Base-by-base conservation (phyloP, 306 rosid genomes). In the Pterocarpus macrocarpus region DNA sequence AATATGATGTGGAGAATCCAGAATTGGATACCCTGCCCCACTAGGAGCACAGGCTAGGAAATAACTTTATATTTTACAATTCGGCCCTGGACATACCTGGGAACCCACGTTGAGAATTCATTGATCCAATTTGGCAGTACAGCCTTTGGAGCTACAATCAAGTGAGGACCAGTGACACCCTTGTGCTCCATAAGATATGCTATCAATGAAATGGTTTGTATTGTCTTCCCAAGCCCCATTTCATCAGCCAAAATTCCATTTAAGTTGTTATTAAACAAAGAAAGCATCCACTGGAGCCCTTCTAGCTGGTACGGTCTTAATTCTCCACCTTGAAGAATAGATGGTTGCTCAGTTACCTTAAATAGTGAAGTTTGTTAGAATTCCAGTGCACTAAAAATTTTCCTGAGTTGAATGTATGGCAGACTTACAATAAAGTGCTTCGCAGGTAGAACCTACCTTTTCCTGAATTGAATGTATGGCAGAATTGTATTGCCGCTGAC, bases 231-330 rank as follows among this genome's bases (percentile, higher is more conserved):
- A 77, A 94, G 84, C 17, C 98, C 98, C 98, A 94, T 94, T 89
- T 94, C 98, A 64, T 94, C 98, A 69, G 98, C 98, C 86, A 94
- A 84, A 82, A 94, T 94, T 83, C 98, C 98, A 84, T 94, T 94
- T 52, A 94, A 79, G 75, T 92, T 92, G 92, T 94, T 94, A 82
- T 94, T 94, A 67, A 90, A 94, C 90, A 94, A 88, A 30, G 98
- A 94, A 75, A 94, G 80, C 98, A 94, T 94, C 98, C 98, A 94
- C 76, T 94, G 98, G 64, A 94, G 91, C 78, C 98, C 98, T 88
- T 94, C 98, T 47, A 94, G 1, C 66, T 94, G 98, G 87, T 94
- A 94, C 52, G 95, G 62, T 80, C 98, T 92, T 77, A 94, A 80
- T 71, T 94, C 97, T 82, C 98, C 98, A 70, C 98, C 97, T 92